Evolutionary conservation across 495 filamentous ascomycete species (phyloP), one percentile per base, ranked within the genome.

Genomic region (Aspergillus affinis): DNA sequence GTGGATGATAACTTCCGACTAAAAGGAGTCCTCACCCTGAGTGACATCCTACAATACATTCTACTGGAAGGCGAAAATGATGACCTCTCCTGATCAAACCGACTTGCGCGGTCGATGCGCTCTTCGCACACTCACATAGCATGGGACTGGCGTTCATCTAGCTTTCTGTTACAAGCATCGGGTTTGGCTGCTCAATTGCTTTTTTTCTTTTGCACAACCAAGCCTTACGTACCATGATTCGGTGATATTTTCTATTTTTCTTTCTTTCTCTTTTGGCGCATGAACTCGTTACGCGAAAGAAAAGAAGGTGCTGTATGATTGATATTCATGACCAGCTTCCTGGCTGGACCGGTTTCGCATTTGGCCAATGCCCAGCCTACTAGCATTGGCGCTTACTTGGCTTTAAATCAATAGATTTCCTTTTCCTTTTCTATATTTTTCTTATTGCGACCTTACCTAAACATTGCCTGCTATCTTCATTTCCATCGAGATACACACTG

Each of bases 31-130:
- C 85, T 99, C 27, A 97, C 93, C 8, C 79, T 99, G 58, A 97
- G 93, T 62, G 95, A 99, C 74, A 97, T 99, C 62, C 82, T 99
- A 59, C 91, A 95, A 67, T 97, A 98, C 72, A 88, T 96, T 51
- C 83, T 99, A 48, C 82, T 97, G 23, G 88, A 91, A 64, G 93
- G 91, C 45, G 93, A 95, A 69, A 73, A 57, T 68, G 75, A 78
- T 59, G 75, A 78, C 69, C 60, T 61, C 66, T 71, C 47, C 62
- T 75, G 72, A 76, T 64, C 51, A 44, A 55, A 54, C 20, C 10
- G 45, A 32, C 26, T 15, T 20, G 18, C 20, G 51, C 55, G 50
- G 30, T 47, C 44, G 26, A 54, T 53, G 50, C 48, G 41, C 46
- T 56, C 46, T 21, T 48, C 65, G 66, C 69, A 72, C 67, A 72